Percentiles rank a stretch among this genome's conserved stretches.
These are phyloP conservation scores for Cutaneotrichosporon sp. DNA, from an alignment of 1,284 basidiomycete species.

Conservation along the genomic window DNA sequence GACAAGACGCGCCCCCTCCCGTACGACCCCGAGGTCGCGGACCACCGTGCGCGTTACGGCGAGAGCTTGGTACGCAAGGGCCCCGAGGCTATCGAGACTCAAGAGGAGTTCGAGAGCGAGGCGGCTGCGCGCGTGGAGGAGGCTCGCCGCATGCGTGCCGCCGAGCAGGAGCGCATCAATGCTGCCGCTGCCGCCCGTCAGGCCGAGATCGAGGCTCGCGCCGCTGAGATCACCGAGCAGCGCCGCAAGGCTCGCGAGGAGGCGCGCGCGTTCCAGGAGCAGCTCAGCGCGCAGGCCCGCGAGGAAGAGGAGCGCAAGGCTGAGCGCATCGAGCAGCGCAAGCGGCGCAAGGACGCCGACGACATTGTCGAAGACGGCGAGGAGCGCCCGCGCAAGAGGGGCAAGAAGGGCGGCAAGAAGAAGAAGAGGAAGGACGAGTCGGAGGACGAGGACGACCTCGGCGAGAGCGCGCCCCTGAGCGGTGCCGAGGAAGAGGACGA, in stretches of 20 bases:
- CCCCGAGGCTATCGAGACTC: constrained; percentile 72
- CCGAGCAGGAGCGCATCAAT: constrained; percentile 50
- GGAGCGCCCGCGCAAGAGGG: constrained; percentile 15
- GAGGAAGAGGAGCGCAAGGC: constrained; percentile 53
- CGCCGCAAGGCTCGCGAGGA: constrained; percentile 74
- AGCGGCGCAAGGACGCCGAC: constrained; percentile 43
- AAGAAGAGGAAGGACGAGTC: constrained; percentile 32
- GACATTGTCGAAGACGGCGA: constrained; percentile 34
- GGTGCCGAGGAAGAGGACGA: constrained; percentile 24
- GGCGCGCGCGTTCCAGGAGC: constrained; percentile 61
- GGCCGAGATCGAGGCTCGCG: constrained; percentile 59
- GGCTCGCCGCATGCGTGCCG: constrained; percentile 59
- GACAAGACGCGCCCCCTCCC: constrained; percentile 72
- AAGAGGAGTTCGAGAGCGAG: constrained; percentile 73
- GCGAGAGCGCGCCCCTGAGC: constrained; percentile 13
- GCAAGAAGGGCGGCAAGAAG: constrained; percentile 33
- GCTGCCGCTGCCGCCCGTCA: constrained; percentile 45
- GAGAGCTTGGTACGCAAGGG: constrained; percentile 76
- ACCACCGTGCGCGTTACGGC: constrained; percentile 84
- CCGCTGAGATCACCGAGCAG: constrained; percentile 71
- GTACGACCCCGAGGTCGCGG: constrained; percentile 80
- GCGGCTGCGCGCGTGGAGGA: constrained; percentile 70
- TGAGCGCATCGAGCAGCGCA: constrained; percentile 40
- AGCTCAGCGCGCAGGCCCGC: constrained; percentile 45
- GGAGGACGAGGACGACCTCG: constrained; percentile 32